These are phyloP conservation scores for Lineolata rhizophorae DNA, from an alignment of 495 filamentous ascomycete species.

Conservation along the genomic window DNA sequence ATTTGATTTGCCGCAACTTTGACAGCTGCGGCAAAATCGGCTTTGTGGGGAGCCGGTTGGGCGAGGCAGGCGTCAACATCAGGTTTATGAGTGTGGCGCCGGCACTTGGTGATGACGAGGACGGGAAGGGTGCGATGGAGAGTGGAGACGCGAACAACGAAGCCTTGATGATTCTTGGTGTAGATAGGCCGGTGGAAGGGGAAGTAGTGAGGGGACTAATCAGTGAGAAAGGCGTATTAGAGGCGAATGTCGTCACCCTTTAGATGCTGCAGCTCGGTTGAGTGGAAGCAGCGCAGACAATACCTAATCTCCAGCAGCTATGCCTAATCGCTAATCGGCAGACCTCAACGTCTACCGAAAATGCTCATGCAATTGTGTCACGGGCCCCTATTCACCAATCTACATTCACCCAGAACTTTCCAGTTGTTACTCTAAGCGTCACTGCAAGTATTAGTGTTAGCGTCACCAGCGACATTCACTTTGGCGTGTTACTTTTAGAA, in stretches of 20 bases:
- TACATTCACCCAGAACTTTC: no score
- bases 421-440: no score
- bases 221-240: conserved; percentile 34
- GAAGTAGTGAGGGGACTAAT: conserved; percentile 32
- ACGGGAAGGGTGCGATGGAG: conserved; percentile 6
- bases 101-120: conserved; percentile 15
- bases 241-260: conserved; percentile 32
- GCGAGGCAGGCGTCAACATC: conserved; percentile 43
- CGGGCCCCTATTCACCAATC: no score
- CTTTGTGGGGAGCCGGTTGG: conserved; percentile 39
- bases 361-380: no score
- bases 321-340: no score
- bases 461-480: no score
- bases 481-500: no score
- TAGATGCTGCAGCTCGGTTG: no score
- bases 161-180: conserved; percentile 52
- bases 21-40: conserved; percentile 56
- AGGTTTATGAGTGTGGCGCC: conserved; percentile 47
- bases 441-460: no score
- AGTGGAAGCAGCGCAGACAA: no score
- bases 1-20: conserved; percentile 48
- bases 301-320: no score
- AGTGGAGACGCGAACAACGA: conserved; percentile 22
- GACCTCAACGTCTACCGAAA: no score
- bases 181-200: conserved; percentile 32